A percentile compares a stretch with the other conserved stretches of the same genome.
phyloP scores from a whole-genome alignment of 768 basidiomycete species.

The Rhodotorula diobovata region DNA sequence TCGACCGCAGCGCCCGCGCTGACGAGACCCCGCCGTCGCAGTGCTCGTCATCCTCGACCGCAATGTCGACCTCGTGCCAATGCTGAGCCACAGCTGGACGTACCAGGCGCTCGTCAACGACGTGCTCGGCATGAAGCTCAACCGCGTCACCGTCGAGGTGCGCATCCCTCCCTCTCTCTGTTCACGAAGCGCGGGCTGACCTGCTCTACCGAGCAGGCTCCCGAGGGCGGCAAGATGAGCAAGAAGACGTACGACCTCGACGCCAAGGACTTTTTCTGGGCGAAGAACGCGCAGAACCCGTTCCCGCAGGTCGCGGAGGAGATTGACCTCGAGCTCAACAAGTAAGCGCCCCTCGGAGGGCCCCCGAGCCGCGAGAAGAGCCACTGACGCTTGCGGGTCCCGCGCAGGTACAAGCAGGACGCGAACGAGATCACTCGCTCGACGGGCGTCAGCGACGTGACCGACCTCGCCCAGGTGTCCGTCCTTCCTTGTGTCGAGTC shows the following conservation, averaged over 20 bases:
- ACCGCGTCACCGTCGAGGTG: conserved; percentile 75
- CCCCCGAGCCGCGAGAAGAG: no score
- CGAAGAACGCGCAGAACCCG: conserved; percentile 86
- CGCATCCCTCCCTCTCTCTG: conserved; percentile 21
- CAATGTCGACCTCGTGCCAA: conserved; percentile 88
- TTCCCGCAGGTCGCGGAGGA: conserved; percentile 99
- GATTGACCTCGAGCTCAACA: conserved; percentile 83
- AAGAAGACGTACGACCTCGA: conserved; percentile 88
- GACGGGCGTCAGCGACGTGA: conserved; percentile 92
- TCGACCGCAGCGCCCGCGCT: no score
- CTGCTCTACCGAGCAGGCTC: conserved; percentile 47
- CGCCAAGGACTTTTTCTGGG: conserved; percentile 99
- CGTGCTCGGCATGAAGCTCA: conserved; percentile 93
- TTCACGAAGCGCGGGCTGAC: no score
- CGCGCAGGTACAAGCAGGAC: conserved; percentile 71
- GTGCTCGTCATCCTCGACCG: conserved; percentile 86
- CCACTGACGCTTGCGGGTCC: background rate
- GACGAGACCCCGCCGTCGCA: conserved; percentile 49
- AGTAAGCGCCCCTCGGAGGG: no score
- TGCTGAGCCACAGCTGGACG: conserved; percentile 96
- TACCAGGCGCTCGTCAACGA: conserved; percentile 98
- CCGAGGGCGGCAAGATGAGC: conserved; percentile 56
- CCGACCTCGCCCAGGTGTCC: conserved; percentile 88
- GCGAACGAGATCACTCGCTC: conserved; percentile 94
- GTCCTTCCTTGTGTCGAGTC: conserved; percentile 42